Evolutionary conservation across 352 stramenopile species (phyloP).

Genomic region (Elongisporangium prolatum): DNA sequence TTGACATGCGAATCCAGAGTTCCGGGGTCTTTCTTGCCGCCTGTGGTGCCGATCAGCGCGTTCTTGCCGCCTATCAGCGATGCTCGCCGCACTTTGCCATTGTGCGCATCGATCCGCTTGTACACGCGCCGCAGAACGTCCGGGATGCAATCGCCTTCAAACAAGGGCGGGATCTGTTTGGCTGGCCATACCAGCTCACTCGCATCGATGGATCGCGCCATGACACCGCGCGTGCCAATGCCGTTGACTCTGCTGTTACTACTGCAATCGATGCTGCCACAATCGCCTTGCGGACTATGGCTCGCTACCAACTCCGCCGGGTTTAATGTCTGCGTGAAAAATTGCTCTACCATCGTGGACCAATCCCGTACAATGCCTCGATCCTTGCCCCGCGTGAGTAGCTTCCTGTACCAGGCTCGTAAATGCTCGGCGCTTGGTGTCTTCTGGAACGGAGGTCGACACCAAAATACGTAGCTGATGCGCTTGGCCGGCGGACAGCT

Average conservation of each 20-base stretch:
- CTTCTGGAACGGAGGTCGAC: constrained; percentile 92
- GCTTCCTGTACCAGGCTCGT: constrained; percentile 90
- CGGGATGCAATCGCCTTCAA: constrained; percentile 79
- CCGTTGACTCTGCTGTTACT: constrained; percentile 5
- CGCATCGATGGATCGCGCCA: constrained; percentile 78
- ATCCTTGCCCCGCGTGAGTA: constrained; percentile 69
- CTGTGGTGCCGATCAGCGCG: constrained; percentile 23
- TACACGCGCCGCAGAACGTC: constrained; percentile 74
- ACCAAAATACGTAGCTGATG: constrained; percentile 98
- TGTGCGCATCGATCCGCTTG: constrained; percentile 50
- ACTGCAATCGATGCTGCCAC: not conserved
- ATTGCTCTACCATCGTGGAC: constrained; percentile 68
- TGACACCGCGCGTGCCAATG: constrained; percentile 53
- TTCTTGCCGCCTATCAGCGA: constrained; percentile 39
- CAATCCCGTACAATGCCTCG: constrained; percentile 59
- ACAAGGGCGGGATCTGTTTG: constrained; percentile 58
- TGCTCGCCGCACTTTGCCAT: constrained; percentile 55
- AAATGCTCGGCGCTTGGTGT: constrained; percentile 93
- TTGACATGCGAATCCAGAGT: constrained; percentile 41
- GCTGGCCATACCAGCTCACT: constrained; percentile 81
- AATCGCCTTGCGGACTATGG: not conserved
- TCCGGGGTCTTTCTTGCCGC: constrained; percentile 36
- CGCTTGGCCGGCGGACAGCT: constrained; percentile 91
- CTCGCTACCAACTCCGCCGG: constrained; percentile 4
- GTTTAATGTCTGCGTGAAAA: constrained; percentile 28